Evolutionary conservation across 495 filamentous ascomycete species (phyloP).

Genomic region (Rhizodiscina lignyota): DNA sequence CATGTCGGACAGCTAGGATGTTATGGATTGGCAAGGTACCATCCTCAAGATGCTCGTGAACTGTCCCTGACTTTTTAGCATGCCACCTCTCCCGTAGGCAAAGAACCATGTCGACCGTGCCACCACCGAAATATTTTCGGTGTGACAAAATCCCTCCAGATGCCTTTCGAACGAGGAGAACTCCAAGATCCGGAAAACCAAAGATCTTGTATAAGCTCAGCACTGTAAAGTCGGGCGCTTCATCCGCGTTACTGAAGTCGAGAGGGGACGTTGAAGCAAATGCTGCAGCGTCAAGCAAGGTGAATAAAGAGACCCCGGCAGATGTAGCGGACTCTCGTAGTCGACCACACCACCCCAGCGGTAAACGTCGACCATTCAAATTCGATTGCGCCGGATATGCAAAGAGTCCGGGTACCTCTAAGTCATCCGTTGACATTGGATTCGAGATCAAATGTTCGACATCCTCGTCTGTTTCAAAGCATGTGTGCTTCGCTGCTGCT

Average conservation of each 20-base stretch:
- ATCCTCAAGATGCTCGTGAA: conserved; percentile 76
- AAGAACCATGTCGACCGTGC: conserved; percentile 72
- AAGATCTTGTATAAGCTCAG: conserved; percentile 96
- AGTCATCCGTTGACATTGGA: too few species aligned
- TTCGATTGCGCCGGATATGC: conserved; percentile 88
- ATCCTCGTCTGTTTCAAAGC: conserved; percentile 47
- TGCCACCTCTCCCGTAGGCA: conserved; percentile 53
- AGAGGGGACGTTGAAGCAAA: conserved; percentile 62
- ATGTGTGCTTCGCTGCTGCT: conserved; percentile 41
- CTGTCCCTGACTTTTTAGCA: conserved; percentile 47
- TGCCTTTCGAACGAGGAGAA: conserved; percentile 62
- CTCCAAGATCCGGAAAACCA: conserved; percentile 84
- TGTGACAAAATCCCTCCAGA: conserved; percentile 42
- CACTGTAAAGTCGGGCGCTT: conserved; percentile 72
- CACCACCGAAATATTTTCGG: conserved; percentile 81
- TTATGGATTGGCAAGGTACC: conserved; percentile 80
- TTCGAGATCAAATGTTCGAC: conserved; percentile 46
- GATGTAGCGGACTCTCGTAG: conserved; percentile 25
- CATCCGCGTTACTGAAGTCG: conserved; percentile 41
- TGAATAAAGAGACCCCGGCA: conserved; percentile 31
- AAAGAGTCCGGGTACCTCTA: too few species aligned
- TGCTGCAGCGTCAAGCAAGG: conserved; percentile 81
- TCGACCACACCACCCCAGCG: conserved; percentile 47
- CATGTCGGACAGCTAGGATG: conserved; percentile 64
- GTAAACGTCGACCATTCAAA: conserved; percentile 70